Evolutionary conservation across 306 rosid genomes (phyloP).

Genomic region (Prunus mira): DNA sequence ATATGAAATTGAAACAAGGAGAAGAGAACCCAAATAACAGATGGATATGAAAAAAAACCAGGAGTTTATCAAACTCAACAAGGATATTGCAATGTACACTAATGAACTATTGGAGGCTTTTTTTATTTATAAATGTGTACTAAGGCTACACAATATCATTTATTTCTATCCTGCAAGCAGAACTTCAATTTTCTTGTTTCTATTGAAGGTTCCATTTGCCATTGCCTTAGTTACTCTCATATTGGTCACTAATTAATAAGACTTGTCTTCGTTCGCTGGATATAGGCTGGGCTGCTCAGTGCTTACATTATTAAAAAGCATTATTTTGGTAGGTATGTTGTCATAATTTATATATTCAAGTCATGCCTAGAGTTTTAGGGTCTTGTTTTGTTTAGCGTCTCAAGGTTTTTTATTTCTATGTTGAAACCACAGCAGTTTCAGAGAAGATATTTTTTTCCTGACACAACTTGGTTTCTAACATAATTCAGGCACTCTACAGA

Average conservation of each 20-base stretch:
- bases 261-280: neutral
- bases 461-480: conserved; percentile 20
- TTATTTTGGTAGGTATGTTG: conserved; percentile 75
- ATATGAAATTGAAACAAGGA: too few relatives aligned
- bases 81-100: too few relatives aligned
- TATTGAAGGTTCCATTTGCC: neutral
- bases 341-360: neutral
- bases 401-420: neutral
- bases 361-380: neutral
- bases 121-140: too few relatives aligned
- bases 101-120: too few relatives aligned
- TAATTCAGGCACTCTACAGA: conserved; percentile 90
- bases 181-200: neutral
- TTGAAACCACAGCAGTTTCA: neutral
- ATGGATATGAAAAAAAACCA: too few relatives aligned
- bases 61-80: too few relatives aligned
- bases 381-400: conserved; percentile 10
- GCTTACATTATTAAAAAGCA: conserved; percentile 83
- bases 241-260: neutral
- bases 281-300: conserved; percentile 85
- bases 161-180: neutral
- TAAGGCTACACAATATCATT: too few relatives aligned
- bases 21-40: too few relatives aligned
- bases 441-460: conserved; percentile 6
- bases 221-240: neutral